These are phyloP conservation scores for Isatis tinctoria DNA, from an alignment of 345 rosid species.

Conservation along the genomic window DNA sequence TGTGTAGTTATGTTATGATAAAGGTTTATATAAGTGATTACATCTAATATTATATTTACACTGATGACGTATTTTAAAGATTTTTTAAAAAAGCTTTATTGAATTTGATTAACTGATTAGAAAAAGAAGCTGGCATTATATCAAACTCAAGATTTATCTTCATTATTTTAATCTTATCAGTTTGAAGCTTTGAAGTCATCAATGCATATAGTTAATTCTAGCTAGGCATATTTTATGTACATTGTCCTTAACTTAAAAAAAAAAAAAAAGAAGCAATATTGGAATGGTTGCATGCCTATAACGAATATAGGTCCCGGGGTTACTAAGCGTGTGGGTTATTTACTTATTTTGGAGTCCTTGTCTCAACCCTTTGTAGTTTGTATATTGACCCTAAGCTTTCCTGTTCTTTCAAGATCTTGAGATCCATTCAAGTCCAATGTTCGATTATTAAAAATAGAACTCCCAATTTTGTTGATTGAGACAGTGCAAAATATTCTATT, in stretches of 20 bases:
- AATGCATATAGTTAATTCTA: conserved; percentile 6
- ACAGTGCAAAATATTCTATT: not conserved
- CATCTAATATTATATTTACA: conserved; percentile 19
- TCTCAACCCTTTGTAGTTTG: not conserved
- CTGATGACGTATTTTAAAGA: conserved; percentile 22
- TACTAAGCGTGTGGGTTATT: not conserved
- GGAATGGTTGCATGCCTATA: conserved; percentile 8
- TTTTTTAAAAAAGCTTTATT: not conserved
- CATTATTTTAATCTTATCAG: not conserved
- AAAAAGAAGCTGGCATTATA: conserved; percentile 25
- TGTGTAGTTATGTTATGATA: conserved; percentile 25
- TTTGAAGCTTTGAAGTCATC: conserved; percentile 20
- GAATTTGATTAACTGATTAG: conserved; percentile 12
- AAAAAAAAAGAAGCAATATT: too few relatives aligned
- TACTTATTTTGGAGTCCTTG: not conserved
- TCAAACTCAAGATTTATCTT: conserved; percentile 16
- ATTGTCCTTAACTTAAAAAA: not conserved
- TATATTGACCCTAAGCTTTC: not conserved
- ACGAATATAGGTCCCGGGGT: not conserved
- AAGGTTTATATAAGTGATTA: conserved; percentile 35
- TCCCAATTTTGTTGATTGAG: not conserved
- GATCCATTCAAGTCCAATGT: not conserved
- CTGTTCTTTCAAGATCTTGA: not conserved
- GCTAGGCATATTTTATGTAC: not conserved
- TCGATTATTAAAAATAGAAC: not conserved